Percentiles rank a stretch among this genome's conserved stretches.
These are phyloP conservation scores for Xylaria venustula DNA, from an alignment of 495 filamentous ascomycete genomes.

Conservation along the genomic window DNA sequence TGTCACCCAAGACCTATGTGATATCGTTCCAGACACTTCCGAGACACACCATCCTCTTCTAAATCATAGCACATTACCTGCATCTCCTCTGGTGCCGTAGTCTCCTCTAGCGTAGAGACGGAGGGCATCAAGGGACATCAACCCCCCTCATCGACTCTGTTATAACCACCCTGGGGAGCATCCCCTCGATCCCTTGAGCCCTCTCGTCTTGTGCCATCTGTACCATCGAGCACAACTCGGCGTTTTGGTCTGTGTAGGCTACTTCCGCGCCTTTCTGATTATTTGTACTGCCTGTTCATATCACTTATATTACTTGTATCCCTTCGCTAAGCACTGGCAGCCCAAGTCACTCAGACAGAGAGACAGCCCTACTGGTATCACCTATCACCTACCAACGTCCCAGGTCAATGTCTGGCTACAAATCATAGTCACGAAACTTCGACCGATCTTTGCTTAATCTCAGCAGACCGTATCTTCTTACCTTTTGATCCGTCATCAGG, in stretches of 20 bases:
- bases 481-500: not conserved
- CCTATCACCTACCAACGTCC: not conserved
- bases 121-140: not conserved
- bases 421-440: not conserved
- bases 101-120: not conserved
- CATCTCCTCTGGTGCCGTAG: not conserved
- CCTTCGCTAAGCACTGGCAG: not conserved
- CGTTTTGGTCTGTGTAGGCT: conserved; percentile 17
- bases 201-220: too few species aligned
- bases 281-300: conserved; percentile 12
- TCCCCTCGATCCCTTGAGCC: not conserved
- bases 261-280: conserved; percentile 10
- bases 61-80: conserved; percentile 12
- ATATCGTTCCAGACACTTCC: conserved; percentile 14
- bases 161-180: not conserved
- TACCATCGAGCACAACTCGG: conserved; percentile 19
- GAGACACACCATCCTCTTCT: conserved; percentile 21
- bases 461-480: not conserved
- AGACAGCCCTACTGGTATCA: conserved; percentile 1
- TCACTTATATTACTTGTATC: conserved; percentile 9
- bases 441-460: not conserved
- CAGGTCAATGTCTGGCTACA: too few species aligned
- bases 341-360: not conserved
- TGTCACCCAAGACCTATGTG: conserved; percentile 7
- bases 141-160: not conserved